A percentile compares a stretch with the other conserved stretches of the same genome.
Conservation (phyloP, 148 eudicot species). For the Diospyros kaki region DNA sequence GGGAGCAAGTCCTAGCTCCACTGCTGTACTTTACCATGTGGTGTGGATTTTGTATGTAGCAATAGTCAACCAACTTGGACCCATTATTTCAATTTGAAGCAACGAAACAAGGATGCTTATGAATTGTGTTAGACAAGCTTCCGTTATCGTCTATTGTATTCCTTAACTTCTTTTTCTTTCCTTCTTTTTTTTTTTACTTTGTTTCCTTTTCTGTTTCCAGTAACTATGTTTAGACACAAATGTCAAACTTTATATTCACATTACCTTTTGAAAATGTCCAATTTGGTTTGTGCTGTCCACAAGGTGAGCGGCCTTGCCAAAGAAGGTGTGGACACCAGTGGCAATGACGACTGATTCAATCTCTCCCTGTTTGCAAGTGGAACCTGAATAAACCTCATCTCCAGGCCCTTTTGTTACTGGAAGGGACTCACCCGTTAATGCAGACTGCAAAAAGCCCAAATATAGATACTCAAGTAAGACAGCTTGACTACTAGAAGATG, state of each 20-base stretch:
- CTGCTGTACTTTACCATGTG: too few relatives aligned
- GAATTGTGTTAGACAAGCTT: too few relatives aligned
- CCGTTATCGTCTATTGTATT: too few relatives aligned
- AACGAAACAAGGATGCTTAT: too few relatives aligned
- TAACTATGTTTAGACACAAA: too few relatives aligned
- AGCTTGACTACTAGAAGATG: background rate
- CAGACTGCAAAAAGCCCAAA: conserved; percentile 7
- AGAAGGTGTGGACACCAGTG: conserved; percentile 50
- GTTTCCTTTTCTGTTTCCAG: too few relatives aligned
- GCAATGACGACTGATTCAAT: conserved; percentile 51
- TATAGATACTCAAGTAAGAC: background rate
- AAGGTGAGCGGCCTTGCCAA: conserved; percentile 56
- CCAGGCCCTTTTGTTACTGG: conserved; percentile 39
- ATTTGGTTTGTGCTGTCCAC: conserved; percentile 46
- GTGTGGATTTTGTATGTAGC: too few relatives aligned
- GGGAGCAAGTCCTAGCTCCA: too few relatives aligned
- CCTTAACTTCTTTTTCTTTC: too few relatives aligned
- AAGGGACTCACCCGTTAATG: conserved; percentile 48
- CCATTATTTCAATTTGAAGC: too few relatives aligned
- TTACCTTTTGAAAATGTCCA: conserved; percentile 48
- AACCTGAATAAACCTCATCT: conserved; percentile 48
- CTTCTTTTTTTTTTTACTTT: too few relatives aligned
- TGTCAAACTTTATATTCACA: background rate
- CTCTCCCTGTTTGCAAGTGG: conserved; percentile 56
- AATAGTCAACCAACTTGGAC: too few relatives aligned